phyloP scores from a whole-genome alignment of 148 eudicot species.

The Silene uniflora region DNA sequence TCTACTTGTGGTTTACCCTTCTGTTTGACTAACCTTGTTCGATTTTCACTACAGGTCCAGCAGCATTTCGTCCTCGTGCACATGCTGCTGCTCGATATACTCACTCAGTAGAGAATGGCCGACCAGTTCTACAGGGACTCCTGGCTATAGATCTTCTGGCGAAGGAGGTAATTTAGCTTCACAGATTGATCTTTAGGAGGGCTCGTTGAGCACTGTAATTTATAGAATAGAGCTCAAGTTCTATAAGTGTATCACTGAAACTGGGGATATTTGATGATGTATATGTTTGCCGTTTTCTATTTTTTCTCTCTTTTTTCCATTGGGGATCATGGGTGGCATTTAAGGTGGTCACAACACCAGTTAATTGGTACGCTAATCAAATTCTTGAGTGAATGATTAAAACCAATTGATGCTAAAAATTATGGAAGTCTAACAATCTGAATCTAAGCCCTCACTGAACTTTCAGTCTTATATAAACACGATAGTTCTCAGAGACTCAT shows the following conservation, averaged over 20 bases:
- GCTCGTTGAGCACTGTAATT: neutral
- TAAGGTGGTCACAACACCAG: neutral
- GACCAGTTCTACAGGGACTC: constrained; percentile 93
- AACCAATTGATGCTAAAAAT: neutral
- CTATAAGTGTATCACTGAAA: neutral
- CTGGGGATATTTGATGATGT: neutral
- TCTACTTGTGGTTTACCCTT: too few relatives aligned
- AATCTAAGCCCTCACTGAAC: too few relatives aligned
- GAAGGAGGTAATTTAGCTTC: constrained; percentile 65
- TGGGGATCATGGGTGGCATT: neutral
- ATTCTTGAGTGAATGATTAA: neutral
- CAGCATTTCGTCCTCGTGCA: constrained; percentile 98
- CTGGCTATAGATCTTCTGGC: constrained; percentile 89
- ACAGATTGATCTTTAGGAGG: constrained; percentile 12
- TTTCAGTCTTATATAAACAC: too few relatives aligned
- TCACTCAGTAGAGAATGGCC: constrained; percentile 73
- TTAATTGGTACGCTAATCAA: neutral
- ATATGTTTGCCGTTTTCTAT: neutral
- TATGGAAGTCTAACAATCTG: neutral
- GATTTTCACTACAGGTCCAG: constrained; percentile 64
- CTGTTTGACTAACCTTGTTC: neutral
- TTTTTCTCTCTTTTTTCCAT: neutral
- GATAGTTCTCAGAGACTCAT: too few relatives aligned
- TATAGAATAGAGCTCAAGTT: neutral
- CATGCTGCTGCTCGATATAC: constrained; percentile 67